phyloP scores from a whole-genome alignment of 345 rosid species.

The Durio zibethinus region DNA sequence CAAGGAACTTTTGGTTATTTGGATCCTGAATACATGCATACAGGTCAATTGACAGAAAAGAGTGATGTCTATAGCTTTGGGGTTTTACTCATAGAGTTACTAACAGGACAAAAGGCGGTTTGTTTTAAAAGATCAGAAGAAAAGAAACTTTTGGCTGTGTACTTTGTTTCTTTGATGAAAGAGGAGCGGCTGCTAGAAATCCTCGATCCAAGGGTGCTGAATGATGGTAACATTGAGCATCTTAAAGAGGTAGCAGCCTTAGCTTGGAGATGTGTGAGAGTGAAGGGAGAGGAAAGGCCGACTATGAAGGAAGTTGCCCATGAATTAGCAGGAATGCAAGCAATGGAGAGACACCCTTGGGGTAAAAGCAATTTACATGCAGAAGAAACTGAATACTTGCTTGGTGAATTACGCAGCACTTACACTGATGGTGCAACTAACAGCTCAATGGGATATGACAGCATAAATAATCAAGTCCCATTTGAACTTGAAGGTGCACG shows the following conservation, averaged over 20 bases:
- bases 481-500: neutral
- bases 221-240: neutral
- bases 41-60: slow-evolving; percentile 10
- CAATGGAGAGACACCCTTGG: slow-evolving; percentile 4
- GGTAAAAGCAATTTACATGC: neutral
- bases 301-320: slow-evolving; percentile 11
- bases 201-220: neutral
- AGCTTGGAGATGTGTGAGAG: slow-evolving; percentile 9
- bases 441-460: neutral
- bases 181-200: neutral
- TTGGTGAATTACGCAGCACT: neutral
- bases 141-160: neutral
- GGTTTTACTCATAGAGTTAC: slow-evolving; percentile 21
- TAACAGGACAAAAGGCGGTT: slow-evolving; percentile 1
- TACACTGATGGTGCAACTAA: neutral
- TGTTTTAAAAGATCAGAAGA: neutral
- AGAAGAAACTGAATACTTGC: neutral
- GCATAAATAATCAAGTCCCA: neutral
- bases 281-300: slow-evolving; percentile 12
- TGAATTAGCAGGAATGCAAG: slow-evolving; percentile 12
- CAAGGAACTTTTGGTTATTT: neutral
- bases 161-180: slow-evolving; percentile 10
- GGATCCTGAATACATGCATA: slow-evolving; percentile 5
- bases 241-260: slow-evolving; percentile 8
- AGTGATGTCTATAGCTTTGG: slow-evolving; percentile 52